Conservation (phyloP, 2,329 filamentous ascomycete genomes). For the Zymoseptoria passerinii region DNA sequence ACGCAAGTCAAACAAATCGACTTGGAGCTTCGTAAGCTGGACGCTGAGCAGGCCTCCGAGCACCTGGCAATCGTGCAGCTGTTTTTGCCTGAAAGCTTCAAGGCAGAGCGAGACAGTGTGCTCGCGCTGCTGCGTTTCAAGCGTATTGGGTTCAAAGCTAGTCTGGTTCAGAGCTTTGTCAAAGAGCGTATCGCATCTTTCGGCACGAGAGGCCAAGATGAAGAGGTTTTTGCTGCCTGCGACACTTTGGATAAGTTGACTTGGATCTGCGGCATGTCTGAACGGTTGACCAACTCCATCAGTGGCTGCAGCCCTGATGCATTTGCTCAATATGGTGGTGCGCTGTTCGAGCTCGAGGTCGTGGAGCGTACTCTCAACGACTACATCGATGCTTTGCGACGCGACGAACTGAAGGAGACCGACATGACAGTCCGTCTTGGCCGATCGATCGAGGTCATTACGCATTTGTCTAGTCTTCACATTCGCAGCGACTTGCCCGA, state of each 20-base stretch:
- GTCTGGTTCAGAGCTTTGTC: conserved; percentile 66
- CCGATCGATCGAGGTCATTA: conserved; percentile 72
- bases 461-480: conserved; percentile 76
- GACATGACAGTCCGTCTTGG: conserved; percentile 75
- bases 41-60: conserved; percentile 80
- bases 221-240: conserved; percentile 71
- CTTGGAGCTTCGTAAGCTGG: conserved; percentile 74
- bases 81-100: conserved; percentile 79
- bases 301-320: conserved; percentile 67
- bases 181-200: conserved; percentile 67
- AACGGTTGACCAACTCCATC: conserved; percentile 74
- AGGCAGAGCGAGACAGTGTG: conserved; percentile 75
- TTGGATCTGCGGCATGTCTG: conserved; percentile 75
- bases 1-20: conserved; percentile 93
- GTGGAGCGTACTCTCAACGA: conserved; percentile 82
- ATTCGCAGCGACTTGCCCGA: conserved; percentile 61
- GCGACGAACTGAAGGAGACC: conserved; percentile 77
- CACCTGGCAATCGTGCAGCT: conserved; percentile 82
- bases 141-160: conserved; percentile 79
- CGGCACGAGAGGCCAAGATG: conserved; percentile 58
- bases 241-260: conserved; percentile 78
- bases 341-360: conserved; percentile 79
- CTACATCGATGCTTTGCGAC: conserved; percentile 77
- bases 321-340: conserved; percentile 70
- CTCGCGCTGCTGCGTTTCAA: conserved; percentile 81